These are phyloP conservation scores for Pyricularia sp. DNA, from an alignment of 2,329 filamentous ascomycete species.

Conservation along the genomic window DNA sequence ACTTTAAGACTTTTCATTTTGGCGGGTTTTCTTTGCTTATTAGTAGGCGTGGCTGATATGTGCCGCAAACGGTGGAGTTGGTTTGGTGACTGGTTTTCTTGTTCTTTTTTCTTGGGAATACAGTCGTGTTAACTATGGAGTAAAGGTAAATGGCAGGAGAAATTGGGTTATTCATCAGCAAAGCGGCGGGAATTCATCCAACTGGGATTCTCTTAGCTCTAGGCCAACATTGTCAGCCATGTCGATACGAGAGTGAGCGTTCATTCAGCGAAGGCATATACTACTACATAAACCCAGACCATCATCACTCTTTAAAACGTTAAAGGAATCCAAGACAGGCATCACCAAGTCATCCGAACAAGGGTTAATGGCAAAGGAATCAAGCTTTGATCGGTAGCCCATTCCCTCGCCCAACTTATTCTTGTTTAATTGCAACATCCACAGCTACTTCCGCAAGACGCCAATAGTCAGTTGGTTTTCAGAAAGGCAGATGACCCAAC, in stretches of 20 bases:
- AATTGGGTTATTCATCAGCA: neutral
- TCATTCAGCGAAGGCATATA: conserved; percentile 1
- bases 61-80: neutral
- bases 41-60: neutral
- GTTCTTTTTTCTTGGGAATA: neutral
- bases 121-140: neutral
- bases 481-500: no score
- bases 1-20: neutral
- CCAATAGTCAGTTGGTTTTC: no score
- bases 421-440: neutral
- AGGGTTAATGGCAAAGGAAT: neutral
- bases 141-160: neutral
- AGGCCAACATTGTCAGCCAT: neutral
- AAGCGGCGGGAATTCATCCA: neutral
- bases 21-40: neutral
- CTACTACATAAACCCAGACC: neutral
- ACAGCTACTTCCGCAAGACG: neutral
- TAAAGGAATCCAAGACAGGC: neutral
- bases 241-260: neutral
- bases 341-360: neutral
- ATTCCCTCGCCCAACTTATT: neutral
- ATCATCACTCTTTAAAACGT: neutral
- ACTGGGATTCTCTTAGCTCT: neutral
- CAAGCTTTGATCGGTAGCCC: neutral
- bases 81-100: neutral